Percentiles rank a stretch among this genome's conserved stretches.
These are phyloP conservation scores for Arthrinium phaeospermum DNA, from an alignment of 2,329 filamentous ascomycete species.

Conservation along the genomic window DNA sequence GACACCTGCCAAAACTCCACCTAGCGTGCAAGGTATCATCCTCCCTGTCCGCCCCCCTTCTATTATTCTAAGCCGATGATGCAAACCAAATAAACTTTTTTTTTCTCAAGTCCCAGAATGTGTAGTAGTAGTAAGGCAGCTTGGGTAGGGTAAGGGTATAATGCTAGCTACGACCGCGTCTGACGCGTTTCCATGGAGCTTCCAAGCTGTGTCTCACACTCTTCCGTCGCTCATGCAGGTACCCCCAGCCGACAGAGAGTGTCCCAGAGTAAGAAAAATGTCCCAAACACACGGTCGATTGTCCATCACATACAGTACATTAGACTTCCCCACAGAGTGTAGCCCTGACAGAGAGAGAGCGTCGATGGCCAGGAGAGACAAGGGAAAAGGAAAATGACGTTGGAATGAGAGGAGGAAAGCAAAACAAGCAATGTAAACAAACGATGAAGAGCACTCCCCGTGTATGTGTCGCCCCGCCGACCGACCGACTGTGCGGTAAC, in stretches of 20 bases:
- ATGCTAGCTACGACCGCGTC: slow-evolving; percentile 7
- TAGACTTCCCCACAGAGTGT: background rate
- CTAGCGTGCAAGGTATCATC: background rate
- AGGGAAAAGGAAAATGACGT: background rate
- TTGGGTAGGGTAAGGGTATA: slow-evolving; percentile 13
- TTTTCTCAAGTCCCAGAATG: slow-evolving; percentile 3
- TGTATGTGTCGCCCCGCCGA: background rate
- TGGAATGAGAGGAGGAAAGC: background rate
- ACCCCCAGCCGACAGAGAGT: slow-evolving; percentile 4
- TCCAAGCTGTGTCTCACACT: background rate
- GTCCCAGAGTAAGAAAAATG: background rate
- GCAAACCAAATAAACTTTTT: slow-evolving; percentile 16
- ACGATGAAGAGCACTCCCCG: background rate
- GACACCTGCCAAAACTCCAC: slow-evolving; percentile 10
- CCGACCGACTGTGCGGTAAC: background rate
- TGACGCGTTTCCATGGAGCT: background rate
- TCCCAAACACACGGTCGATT: background rate
- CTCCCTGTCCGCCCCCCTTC: background rate
- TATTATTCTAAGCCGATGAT: slow-evolving; percentile 9
- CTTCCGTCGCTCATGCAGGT: background rate
- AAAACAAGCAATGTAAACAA: background rate
- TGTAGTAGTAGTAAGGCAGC: background rate
- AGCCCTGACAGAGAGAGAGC: background rate
- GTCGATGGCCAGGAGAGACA: background rate
- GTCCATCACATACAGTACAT: slow-evolving; percentile 14